Conservation (phyloP, 768 basidiomycete genomes). For the Trametes punicea region DNA sequence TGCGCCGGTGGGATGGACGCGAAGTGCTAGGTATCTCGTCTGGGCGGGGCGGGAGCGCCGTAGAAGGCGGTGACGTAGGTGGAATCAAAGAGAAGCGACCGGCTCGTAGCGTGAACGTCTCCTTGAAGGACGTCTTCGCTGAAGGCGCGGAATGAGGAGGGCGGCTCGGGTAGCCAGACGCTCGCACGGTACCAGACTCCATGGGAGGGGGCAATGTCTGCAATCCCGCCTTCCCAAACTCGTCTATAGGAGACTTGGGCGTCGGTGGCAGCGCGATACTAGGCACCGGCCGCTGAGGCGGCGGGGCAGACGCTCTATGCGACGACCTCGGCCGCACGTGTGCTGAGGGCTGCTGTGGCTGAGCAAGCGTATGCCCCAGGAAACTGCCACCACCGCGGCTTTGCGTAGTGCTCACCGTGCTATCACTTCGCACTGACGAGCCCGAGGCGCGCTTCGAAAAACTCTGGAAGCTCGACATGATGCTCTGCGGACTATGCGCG, state of each 20-base stretch:
- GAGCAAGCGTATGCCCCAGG: conserved; percentile 12
- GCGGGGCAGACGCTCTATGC: conserved; percentile 61
- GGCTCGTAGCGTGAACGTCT: conserved; percentile 54
- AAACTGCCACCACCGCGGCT: conserved; percentile 19
- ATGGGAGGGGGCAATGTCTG: conserved; percentile 23
- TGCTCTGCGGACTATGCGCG: conserved; percentile 23
- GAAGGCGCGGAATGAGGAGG: conserved; percentile 32
- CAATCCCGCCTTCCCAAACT: conserved; percentile 19
- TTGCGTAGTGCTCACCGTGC: conserved; percentile 26
- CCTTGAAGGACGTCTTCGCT: conserved; percentile 44
- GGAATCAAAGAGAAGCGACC: conserved; percentile 37
- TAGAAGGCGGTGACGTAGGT: conserved; percentile 62
- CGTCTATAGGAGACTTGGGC: conserved; percentile 34
- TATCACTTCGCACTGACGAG: conserved; percentile 27
- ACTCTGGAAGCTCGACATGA: conserved; percentile 23
- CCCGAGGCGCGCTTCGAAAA: conserved; percentile 31
- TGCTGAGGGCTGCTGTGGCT: conserved; percentile 32
- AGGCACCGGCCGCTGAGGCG: conserved; percentile 73
- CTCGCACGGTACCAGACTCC: conserved; percentile 18
- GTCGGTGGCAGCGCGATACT: conserved; percentile 68
- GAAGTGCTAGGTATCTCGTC: conserved; percentile 40
- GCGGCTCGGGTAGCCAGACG: conserved; percentile 15
- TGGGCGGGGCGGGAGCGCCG: conserved; percentile 61
- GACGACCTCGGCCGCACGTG: conserved; percentile 28
- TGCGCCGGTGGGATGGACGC: conserved; percentile 23